Percentiles rank a stretch among this genome's conserved stretches.
phyloP scores from a whole-genome alignment of 83 land plant genomes.

The Larix sibirica region DNA sequence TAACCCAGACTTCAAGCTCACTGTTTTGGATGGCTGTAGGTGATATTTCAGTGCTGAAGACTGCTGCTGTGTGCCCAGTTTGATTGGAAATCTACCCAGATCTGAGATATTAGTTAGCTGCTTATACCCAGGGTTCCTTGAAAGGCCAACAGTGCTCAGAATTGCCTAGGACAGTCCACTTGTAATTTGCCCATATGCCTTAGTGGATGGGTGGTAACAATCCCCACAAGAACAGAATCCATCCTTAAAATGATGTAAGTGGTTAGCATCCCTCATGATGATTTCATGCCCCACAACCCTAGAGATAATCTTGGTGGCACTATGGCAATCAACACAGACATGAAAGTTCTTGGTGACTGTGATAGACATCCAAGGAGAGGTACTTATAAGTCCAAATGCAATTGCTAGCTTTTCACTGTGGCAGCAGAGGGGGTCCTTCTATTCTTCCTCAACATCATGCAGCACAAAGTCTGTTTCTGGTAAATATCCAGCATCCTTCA shows the following conservation, averaged over 20 bases:
- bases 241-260: not conserved
- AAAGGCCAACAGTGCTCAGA: too few species aligned
- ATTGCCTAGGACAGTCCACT: too few species aligned
- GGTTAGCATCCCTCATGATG: constrained; percentile 8
- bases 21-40: too few species aligned
- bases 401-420: constrained; percentile 8
- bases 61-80: too few species aligned
- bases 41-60: too few species aligned
- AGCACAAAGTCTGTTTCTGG: not conserved
- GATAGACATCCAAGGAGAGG: not conserved
- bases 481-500: not conserved
- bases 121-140: too few species aligned
- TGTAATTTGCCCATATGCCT: too few species aligned
- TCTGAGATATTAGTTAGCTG: too few species aligned
- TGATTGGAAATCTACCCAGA: too few species aligned
- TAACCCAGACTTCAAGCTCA: too few species aligned
- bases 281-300: not conserved
- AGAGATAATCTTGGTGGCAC: not conserved
- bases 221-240: not conserved
- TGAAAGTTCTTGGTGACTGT: not conserved
- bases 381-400: not conserved
- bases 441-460: constrained; percentile 1
- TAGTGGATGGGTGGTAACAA: not conserved
- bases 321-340: constrained; percentile 5
- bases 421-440: not conserved